These are phyloP conservation scores for Quercus phellos DNA, from an alignment of 331 rosid species.

Conservation along the genomic window DNA sequence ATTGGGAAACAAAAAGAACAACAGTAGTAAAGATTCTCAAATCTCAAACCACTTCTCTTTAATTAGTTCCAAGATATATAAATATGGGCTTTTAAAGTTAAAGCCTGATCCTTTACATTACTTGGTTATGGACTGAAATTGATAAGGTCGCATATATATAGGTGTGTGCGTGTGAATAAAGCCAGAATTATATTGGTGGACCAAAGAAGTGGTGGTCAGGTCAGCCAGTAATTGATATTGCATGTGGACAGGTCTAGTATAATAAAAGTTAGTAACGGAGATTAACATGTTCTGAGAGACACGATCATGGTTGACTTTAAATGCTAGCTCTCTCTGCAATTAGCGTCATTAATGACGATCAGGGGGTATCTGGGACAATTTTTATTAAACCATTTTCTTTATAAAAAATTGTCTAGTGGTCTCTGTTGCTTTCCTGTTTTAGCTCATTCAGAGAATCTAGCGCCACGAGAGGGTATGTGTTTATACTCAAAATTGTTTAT, in stretches of 20 bases:
- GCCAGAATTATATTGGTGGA: background rate
- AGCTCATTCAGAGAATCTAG: too few species aligned
- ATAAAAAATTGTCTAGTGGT: background rate
- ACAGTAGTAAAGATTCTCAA: constrained; percentile 17
- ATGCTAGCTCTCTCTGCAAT: background rate
- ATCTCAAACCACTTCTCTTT: constrained; percentile 10
- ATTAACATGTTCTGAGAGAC: background rate
- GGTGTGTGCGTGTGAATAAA: background rate
- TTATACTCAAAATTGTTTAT: too few species aligned
- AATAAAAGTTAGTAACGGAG: background rate
- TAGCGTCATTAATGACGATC: constrained; percentile 26
- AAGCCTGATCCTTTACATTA: background rate
- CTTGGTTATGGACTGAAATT: background rate
- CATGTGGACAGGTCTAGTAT: constrained; percentile 12
- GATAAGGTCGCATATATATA: constrained; percentile 16
- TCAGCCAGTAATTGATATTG: background rate
- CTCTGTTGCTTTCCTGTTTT: too few species aligned
- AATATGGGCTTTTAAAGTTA: too few species aligned
- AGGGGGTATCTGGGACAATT: background rate
- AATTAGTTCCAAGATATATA: background rate
- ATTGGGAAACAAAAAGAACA: constrained; percentile 26
- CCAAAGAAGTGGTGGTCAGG: background rate
- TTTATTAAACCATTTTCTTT: background rate
- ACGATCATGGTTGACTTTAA: constrained; percentile 17
- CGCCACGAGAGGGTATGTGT: too few species aligned